Base-by-base conservation (phyloP, 2,329 filamentous ascomycete genomes). In the Zymoseptoria pseudotritici region DNA sequence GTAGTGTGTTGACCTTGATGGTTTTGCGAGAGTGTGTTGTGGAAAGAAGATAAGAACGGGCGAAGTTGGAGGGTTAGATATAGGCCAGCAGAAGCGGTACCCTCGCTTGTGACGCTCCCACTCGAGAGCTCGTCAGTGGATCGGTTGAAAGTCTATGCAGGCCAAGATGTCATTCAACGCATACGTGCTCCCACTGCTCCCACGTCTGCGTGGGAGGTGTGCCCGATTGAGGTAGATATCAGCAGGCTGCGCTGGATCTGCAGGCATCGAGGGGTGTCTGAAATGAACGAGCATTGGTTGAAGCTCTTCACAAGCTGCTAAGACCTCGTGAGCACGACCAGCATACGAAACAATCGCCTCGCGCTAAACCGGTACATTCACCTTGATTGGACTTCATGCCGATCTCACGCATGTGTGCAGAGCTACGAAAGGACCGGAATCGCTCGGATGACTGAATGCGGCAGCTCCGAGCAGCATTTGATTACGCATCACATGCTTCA, bases 1-100 rank as follows among this genome's bases (percentile, higher is more conserved):
- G 53, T 58, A 60, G 59, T 58, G 46, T 61, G 57, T 59, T 61
- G 59, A 61, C 58, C 58, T 66, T 65, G 62, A 64, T 67, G 65
- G 62, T 49, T 31, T 60, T 55, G 60, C 59, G 60, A 58, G 46
- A 29, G 49, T 58, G 50, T 55, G 57, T 42, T 56, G 58, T 61
- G 58, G 52, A 49, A 58, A 51, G 24, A 61, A 21, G 54, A 53
- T 24, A 19, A 57, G 56, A 58, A 53, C 31, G 58, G 59, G 61
- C 55, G 58, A 63, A 60, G 58, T 59, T 58, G 59, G 54, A 22
- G 57, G 55, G 9, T 24, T 52, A 58, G 24, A 67, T 67, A 67
- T 65, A 67, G 54, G 53, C 58, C 24, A 50, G 50, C 26, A n/a
- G 42, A 54, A 52, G 20, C 22, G 49, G 50, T 49, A 49, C 51